Evolutionary conservation across 257 asterid genomes (phyloP), one percentile per base, ranked within the genome.

Genomic region (Nyctanthes arbortristis): DNA sequence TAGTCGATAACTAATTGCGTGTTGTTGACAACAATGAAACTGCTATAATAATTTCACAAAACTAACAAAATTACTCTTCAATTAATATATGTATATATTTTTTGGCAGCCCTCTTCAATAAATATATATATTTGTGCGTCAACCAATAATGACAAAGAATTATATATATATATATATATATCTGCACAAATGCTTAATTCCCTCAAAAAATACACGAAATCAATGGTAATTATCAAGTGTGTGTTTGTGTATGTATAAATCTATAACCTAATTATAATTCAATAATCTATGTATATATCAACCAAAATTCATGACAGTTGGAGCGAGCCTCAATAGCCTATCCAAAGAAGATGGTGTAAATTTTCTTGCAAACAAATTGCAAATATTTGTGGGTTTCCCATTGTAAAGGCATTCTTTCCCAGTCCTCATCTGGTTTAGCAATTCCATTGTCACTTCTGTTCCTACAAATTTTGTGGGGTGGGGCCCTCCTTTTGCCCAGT

Each of bases 401-500:
- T 86, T 88, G 63, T 88, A 90, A 49, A 68, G 11, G 33, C 97
- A 90, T 14, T 63, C 66, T 14, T 65, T 33, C 9, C 66, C 80
- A 24, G 40, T 69, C 70, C 88, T 73, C 84, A 88, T 69, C 67
- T 36, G 65, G 54, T 72, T 66, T 56, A 88, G 68, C 79, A 84
- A 61, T 30, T 85, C 84, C 1, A 72, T 49, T 0, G 84, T 68
- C 7, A 88, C 70, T 9, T 82, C 88, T 2, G 56, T 32, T 11
- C 90, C 63, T 7, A 75, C 18, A 18, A 81, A 90, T 16, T 61
- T 86, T 31, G 77, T 28, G 0, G 97, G 97, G 73, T 91, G 97
- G 25, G 97, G 87, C 34, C 97, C 96, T 0, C 92, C 92, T 52
- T 65, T 65, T 3, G 96, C 77, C 97, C 97, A 91, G 67, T 91